Conservation (phyloP, 371 early-diverging fungal genomes). For the Saksenaea vasiformis region DNA sequence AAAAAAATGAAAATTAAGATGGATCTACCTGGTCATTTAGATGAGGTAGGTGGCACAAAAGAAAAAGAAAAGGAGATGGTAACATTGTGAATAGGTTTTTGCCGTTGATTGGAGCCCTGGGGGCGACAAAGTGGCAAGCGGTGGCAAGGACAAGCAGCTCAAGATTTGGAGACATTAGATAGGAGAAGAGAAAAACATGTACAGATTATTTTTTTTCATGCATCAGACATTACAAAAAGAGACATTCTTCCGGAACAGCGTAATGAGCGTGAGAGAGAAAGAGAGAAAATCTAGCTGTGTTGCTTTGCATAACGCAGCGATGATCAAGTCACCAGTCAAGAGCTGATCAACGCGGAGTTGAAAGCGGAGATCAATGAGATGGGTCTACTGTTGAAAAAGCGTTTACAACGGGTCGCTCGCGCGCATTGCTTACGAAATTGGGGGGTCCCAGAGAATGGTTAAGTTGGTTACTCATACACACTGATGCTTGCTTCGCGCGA, state of each 20-base stretch:
- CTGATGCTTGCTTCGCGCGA: background rate
- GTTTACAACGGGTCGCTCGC: background rate
- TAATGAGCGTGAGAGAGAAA: conserved; percentile 4
- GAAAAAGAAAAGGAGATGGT: background rate
- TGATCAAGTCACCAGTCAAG: background rate
- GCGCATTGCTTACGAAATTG: background rate
- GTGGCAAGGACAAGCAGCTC: conserved; percentile 90
- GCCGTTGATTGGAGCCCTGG: conserved; percentile 95
- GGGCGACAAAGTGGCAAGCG: conserved; percentile 90
- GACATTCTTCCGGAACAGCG: background rate
- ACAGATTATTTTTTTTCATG: conserved; percentile 5
- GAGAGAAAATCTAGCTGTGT: background rate
- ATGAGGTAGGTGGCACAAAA: conserved; percentile 57
- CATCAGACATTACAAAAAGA: conserved; percentile 2
- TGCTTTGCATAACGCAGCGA: background rate
- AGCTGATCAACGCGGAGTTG: background rate
- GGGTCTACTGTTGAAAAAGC: background rate
- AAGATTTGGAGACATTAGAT: conserved; percentile 72
- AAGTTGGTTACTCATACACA: background rate
- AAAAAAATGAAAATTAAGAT: conserved; percentile 83
- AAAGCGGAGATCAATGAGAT: background rate
- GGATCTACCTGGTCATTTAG: conserved; percentile 95
- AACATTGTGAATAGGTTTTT: conserved; percentile 61
- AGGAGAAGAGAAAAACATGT: conserved; percentile 1
- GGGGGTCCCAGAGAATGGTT: too few species aligned